Conservation (phyloP, 768 basidiomycete genomes). For the Auricularia sp. region DNA sequence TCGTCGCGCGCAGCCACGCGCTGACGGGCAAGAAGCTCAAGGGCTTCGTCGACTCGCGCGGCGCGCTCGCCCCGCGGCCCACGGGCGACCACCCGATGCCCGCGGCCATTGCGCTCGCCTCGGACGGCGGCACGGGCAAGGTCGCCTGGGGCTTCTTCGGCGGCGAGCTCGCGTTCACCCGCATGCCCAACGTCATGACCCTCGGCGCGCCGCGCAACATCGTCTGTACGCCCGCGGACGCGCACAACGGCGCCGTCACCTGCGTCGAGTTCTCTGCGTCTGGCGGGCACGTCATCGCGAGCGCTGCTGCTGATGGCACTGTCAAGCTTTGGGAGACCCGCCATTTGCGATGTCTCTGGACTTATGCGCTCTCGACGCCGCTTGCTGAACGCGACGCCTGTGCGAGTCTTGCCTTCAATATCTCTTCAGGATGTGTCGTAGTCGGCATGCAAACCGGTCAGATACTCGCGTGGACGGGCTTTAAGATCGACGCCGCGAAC, state of each 20-base stretch:
- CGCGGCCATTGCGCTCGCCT: conserved; percentile 30
- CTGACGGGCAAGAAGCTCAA: conserved; percentile 34
- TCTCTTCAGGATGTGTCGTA: conserved; percentile 34
- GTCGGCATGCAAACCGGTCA: conserved; percentile 48
- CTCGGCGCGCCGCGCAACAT: conserved; percentile 29
- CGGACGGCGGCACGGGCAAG: conserved; percentile 55
- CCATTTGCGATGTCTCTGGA: conserved; percentile 50
- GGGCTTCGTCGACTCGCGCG: neutral
- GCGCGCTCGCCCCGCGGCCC: conserved; percentile 1
- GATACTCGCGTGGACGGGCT: conserved; percentile 44
- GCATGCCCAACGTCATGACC: conserved; percentile 51
- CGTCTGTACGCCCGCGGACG: conserved; percentile 40
- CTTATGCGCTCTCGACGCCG: conserved; percentile 22
- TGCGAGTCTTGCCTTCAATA: conserved; percentile 34
- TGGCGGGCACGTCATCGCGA: conserved; percentile 29
- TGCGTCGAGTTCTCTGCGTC: conserved; percentile 42
- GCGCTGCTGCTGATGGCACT: conserved; percentile 50
- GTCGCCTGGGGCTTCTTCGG: conserved; percentile 64
- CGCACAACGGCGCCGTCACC: conserved; percentile 51
- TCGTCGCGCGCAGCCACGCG: conserved; percentile 63
- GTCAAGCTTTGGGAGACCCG: conserved; percentile 67
- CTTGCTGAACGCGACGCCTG: conserved; percentile 30
- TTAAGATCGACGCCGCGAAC: conserved; percentile 11
- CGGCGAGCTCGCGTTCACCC: conserved; percentile 57
- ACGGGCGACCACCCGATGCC: conserved; percentile 2